These are phyloP conservation scores for Colletotrichum sp. DNA, from an alignment of 2,329 filamentous ascomycete species.

Conservation along the genomic window DNA sequence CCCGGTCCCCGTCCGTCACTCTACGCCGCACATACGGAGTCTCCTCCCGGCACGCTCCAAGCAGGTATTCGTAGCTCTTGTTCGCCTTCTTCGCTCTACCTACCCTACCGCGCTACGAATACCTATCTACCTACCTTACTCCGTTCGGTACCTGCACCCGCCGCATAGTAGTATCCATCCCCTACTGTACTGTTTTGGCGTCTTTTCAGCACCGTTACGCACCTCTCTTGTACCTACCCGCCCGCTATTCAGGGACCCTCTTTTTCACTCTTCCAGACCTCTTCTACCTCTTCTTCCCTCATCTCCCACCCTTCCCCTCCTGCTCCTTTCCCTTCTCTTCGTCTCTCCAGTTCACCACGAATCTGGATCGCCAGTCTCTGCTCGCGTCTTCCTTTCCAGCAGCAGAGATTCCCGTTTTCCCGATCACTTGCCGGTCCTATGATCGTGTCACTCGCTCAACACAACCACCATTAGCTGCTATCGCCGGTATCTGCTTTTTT, in stretches of 20 bases:
- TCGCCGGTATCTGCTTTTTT: not conserved
- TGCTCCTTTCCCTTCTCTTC: not conserved
- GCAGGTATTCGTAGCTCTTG: not conserved
- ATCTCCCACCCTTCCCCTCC: slow-evolving; percentile 6
- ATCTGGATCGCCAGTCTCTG: slow-evolving; percentile 19
- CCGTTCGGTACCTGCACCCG: not conserved
- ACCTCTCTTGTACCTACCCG: not conserved
- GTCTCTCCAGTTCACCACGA: slow-evolving; percentile 14
- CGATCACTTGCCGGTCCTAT: slow-evolving; percentile 22
- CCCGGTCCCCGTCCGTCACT: slow-evolving; percentile 2
- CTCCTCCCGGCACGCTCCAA: not conserved
- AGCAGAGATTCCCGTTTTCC: slow-evolving; percentile 11
- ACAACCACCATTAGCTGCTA: slow-evolving; percentile 4
- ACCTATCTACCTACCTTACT: not conserved
- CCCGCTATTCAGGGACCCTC: not conserved
- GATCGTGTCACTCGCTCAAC: slow-evolving; percentile 23
- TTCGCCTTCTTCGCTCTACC: not conserved
- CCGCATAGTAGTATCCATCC: not conserved
- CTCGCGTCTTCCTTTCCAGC: not conserved
- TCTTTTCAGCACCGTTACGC: not conserved
- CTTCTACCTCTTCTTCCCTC: slow-evolving; percentile 16
- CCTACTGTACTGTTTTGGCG: not conserved
- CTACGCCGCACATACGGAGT: not conserved
- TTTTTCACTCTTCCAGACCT: slow-evolving; percentile 14
- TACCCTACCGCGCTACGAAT: not conserved